Conservation (phyloP, 2,329 filamentous ascomycete genomes). For the Pestalotiopsis sp. region DNA sequence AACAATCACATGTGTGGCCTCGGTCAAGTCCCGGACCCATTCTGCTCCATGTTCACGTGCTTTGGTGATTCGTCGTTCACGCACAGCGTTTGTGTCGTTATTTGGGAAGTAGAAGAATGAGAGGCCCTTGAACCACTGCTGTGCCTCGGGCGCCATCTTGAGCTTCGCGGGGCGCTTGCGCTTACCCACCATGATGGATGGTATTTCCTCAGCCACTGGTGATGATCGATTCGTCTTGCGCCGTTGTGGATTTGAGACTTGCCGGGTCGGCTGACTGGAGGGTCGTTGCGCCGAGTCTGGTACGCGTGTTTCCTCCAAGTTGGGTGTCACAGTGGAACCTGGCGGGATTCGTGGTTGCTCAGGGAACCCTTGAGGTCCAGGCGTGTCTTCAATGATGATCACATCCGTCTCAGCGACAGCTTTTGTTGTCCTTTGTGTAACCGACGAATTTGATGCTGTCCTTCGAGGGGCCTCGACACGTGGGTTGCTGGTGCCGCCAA, state of each 20-base stretch:
- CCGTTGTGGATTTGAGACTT: slow-evolving; percentile 34
- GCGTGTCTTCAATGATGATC: slow-evolving; percentile 15
- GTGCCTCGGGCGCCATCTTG: slow-evolving; percentile 50
- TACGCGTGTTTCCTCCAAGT: slow-evolving; percentile 30
- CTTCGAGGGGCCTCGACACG: slow-evolving; percentile 16
- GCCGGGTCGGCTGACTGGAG: slow-evolving; percentile 25
- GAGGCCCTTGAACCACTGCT: slow-evolving; percentile 64
- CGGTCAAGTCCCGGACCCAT: slow-evolving; percentile 64
- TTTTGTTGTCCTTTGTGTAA: background rate
- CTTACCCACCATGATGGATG: slow-evolving; percentile 39
- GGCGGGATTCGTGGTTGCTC: slow-evolving; percentile 27
- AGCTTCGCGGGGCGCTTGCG: slow-evolving; percentile 46
- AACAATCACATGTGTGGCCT: slow-evolving; percentile 78
- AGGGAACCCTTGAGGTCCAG: slow-evolving; percentile 17
- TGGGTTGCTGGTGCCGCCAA: slow-evolving; percentile 18
- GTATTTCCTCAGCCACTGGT: slow-evolving; percentile 23
- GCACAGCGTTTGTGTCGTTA: slow-evolving; percentile 68
- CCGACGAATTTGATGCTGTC: slow-evolving; percentile 17
- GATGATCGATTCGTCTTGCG: slow-evolving; percentile 23
- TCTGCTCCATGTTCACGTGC: slow-evolving; percentile 74
- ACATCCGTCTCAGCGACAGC: background rate
- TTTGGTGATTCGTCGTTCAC: slow-evolving; percentile 74
- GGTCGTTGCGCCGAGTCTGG: slow-evolving; percentile 24
- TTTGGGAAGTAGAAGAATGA: slow-evolving; percentile 81
- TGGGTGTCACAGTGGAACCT: background rate